These are phyloP conservation scores for Pyropia yezoensis DNA, from an alignment of 23 red algal species.

Conservation along the genomic window DNA sequence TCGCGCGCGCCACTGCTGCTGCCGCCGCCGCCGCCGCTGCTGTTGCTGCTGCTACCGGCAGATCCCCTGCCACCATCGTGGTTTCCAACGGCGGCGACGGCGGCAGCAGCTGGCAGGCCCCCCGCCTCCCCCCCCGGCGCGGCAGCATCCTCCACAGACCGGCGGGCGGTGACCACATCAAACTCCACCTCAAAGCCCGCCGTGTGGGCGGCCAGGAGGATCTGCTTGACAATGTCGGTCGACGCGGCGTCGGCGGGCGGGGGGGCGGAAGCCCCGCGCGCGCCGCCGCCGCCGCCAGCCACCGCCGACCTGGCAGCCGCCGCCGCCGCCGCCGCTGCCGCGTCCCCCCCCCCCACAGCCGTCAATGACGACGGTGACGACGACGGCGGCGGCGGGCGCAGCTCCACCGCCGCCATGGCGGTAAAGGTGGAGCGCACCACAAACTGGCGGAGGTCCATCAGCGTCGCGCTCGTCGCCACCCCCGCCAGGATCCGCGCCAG, in stretches of 20 bases:
- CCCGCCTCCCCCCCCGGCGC: too few species aligned
- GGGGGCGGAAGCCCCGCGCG: too few species aligned
- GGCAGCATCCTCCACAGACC: not conserved
- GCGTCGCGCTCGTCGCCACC: conserved; percentile 1
- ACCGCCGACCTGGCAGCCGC: too few species aligned
- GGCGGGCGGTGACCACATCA: conserved; percentile 1
- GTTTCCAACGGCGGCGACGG: not conserved
- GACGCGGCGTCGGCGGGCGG: too few species aligned
- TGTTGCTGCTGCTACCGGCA: not conserved
- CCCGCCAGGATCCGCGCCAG: conserved; percentile 23
- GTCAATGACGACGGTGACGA: not conserved
- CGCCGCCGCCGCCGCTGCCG: too few species aligned
- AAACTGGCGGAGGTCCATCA: conserved; percentile 50
- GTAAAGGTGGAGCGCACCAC: conserved; percentile 55
- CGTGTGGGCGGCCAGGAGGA: conserved; percentile 51
- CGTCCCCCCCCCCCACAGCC: too few species aligned
- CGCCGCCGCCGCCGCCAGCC: too few species aligned
- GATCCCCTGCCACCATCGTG: not conserved
- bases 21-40: not conserved
- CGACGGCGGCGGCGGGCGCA: conserved; percentile 2
- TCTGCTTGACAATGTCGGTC: conserved; percentile 40
- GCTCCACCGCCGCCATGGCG: conserved; percentile 30
- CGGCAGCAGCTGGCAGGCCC: too few species aligned
- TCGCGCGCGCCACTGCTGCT: not conserved
- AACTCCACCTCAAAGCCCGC: conserved; percentile 37